Percentiles rank a stretch among this genome's conserved stretches.
phyloP scores from a whole-genome alignment of 805 yeast species.

The Jamesozyma rosinii region DNA sequence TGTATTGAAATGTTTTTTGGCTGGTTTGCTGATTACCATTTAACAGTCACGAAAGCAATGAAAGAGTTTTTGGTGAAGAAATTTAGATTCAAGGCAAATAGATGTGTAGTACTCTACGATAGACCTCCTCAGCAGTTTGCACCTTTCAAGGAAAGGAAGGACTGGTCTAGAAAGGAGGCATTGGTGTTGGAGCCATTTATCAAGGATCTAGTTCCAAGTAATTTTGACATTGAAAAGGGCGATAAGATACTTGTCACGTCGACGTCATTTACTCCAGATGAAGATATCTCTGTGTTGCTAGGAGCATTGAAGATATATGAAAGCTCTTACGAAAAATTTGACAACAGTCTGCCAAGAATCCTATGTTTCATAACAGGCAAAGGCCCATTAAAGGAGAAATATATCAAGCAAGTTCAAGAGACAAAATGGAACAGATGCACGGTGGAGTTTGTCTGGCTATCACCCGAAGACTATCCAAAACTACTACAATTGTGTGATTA shows the following conservation, averaged over 20 bases:
- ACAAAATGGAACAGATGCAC: slow-evolving; percentile 41
- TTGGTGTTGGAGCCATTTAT: slow-evolving; percentile 26
- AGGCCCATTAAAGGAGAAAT: slow-evolving; percentile 67
- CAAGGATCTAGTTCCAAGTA: slow-evolving; percentile 27
- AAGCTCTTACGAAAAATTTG: slow-evolving; percentile 17
- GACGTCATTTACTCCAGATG: slow-evolving; percentile 94
- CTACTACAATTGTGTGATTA: slow-evolving; percentile 70
- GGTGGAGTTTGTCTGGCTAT: slow-evolving; percentile 66
- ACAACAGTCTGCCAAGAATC: slow-evolving; percentile 37
- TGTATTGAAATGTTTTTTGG: slow-evolving; percentile 58
- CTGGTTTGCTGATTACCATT: slow-evolving; percentile 54
- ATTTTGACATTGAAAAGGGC: slow-evolving; percentile 28
- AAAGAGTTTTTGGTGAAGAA: slow-evolving; percentile 46
- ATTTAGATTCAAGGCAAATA: slow-evolving; percentile 43
- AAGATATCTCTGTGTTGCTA: slow-evolving; percentile 64
- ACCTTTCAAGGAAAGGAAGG: slow-evolving; percentile 35
- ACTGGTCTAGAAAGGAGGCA: slow-evolving; percentile 8
- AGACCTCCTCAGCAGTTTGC: slow-evolving; percentile 66
- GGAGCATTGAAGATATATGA: slow-evolving; percentile 62
- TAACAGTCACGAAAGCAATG: slow-evolving; percentile 77
- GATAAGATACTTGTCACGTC: slow-evolving; percentile 73
- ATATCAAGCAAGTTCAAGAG: slow-evolving; percentile 37
- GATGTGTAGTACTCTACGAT: slow-evolving; percentile 66
- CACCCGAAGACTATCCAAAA: slow-evolving; percentile 68
- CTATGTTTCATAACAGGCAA: slow-evolving; percentile 88